A percentile compares a stretch with the other conserved stretches of the same genome.
These are phyloP conservation scores for Phialocephala subalpina DNA, from an alignment of 2,329 filamentous ascomycete species.

Conservation along the genomic window DNA sequence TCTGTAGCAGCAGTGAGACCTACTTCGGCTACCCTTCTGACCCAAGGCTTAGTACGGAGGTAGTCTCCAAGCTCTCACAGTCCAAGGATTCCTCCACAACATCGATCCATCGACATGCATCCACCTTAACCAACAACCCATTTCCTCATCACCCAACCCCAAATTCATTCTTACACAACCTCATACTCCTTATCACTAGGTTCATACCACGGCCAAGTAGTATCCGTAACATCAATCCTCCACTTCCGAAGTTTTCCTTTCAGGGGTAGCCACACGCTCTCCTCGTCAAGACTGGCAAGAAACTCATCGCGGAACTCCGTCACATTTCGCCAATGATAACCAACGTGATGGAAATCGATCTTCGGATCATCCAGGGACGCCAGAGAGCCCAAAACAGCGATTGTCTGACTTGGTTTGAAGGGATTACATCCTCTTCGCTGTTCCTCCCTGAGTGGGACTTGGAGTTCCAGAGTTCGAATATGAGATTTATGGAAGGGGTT, in stretches of 20 bases:
- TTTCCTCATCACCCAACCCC: too few relatives aligned
- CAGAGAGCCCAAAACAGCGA: background rate
- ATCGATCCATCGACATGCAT: too few relatives aligned
- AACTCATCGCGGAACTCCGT: too few relatives aligned
- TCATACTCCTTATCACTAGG: too few relatives aligned
- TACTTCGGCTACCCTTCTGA: too few relatives aligned
- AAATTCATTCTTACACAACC: too few relatives aligned
- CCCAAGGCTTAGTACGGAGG: too few relatives aligned
- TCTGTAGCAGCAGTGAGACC: too few relatives aligned
- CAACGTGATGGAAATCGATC: background rate
- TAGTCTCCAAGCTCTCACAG: too few relatives aligned
- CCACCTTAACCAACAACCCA: too few relatives aligned
- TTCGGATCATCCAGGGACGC: background rate
- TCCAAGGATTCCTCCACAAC: too few relatives aligned
- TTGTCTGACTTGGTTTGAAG: background rate
- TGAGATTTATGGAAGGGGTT: constrained; percentile 23
- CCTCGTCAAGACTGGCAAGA: background rate
- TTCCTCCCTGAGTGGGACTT: background rate
- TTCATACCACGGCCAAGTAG: background rate
- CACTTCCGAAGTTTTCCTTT: background rate
- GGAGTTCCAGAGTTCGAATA: constrained; percentile 2
- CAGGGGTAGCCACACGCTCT: background rate
- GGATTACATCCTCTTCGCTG: background rate
- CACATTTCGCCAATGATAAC: too few relatives aligned
- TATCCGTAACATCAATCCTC: background rate